Evolutionary conservation across 2,329 filamentous ascomycete species (phyloP).

Genomic region (Calonectria henricotiae): DNA sequence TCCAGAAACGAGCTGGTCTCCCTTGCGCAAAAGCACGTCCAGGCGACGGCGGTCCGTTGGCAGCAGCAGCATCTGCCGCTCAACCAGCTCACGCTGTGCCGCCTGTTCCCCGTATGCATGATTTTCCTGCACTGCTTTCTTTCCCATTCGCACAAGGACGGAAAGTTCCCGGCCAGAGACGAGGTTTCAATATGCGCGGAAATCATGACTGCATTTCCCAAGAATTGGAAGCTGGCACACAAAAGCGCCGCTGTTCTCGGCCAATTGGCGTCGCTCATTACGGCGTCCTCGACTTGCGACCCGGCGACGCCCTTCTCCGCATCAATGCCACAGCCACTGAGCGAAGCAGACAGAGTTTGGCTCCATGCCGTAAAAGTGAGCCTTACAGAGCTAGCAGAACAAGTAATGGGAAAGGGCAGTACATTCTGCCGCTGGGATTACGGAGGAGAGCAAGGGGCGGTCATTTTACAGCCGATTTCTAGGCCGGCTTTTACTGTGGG

Average conservation of each 20-base stretch:
- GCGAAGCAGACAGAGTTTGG: conserved; percentile 12
- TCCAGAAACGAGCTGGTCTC: conserved; percentile 57
- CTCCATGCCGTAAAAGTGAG: conserved; percentile 8
- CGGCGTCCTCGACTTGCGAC: conserved; percentile 26
- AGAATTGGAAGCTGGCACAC: conserved; percentile 56
- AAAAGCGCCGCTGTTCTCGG: conserved; percentile 56
- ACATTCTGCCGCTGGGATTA: conserved; percentile 20
- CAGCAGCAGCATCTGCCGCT: conserved; percentile 63
- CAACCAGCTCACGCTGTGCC: conserved; percentile 61
- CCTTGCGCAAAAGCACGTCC: conserved; percentile 62
- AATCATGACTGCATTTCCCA: conserved; percentile 59
- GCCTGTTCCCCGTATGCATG: conserved; percentile 58
- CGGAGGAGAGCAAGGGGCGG: not conserved
- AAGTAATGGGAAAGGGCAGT: conserved; percentile 24
- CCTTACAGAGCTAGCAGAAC: conserved; percentile 7
- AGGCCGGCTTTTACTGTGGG: not conserved
- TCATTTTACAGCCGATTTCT: not conserved
- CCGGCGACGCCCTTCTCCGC: conserved; percentile 15
- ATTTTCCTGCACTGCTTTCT: conserved; percentile 56
- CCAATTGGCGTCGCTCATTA: conserved; percentile 41
- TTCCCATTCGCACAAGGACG: not conserved
- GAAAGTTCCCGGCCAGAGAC: conserved; percentile 53
- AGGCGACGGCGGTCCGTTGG: conserved; percentile 60
- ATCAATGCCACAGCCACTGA: not conserved
- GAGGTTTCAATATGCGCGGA: conserved; percentile 56